Evolutionary conservation across 371 early-diverging fungal species (phyloP).

Genomic region (Actinomortierella ambigua): DNA sequence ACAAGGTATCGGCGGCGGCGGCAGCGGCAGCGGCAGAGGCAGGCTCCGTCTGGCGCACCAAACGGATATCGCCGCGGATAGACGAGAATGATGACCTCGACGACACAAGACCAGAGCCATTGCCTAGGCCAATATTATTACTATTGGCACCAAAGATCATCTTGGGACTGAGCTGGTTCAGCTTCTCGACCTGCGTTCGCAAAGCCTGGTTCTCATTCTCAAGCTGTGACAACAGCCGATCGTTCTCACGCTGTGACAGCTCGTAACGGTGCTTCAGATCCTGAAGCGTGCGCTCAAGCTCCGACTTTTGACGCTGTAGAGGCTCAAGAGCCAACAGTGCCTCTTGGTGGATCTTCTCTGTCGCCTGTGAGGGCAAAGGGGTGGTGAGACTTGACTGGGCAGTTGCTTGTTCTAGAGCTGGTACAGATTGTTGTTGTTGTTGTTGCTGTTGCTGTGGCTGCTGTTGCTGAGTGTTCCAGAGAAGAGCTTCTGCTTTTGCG

Average conservation of each 20-base stretch:
- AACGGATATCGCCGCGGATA: no score
- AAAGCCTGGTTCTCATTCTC: slow-evolving; percentile 32
- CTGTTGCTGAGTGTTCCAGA: no score
- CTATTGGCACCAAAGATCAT: no score
- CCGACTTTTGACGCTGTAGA: slow-evolving; percentile 27
- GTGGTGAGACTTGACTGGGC: background rate
- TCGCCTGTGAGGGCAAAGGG: slow-evolving; percentile 4
- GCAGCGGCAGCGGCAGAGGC: no score
- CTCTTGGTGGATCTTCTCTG: slow-evolving; percentile 31
- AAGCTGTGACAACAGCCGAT: slow-evolving; percentile 21
- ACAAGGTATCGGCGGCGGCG: no score
- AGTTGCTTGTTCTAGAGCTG: background rate
- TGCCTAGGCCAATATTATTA: no score
- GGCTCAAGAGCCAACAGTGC: slow-evolving; percentile 34
- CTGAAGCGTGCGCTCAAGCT: slow-evolving; percentile 28
- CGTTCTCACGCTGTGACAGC: slow-evolving; percentile 34
- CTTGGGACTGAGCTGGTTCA: slow-evolving; percentile 35
- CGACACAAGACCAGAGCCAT: no score
- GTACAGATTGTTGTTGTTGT: no score
- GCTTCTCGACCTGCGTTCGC: slow-evolving; percentile 11
- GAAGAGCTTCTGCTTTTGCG: slow-evolving; percentile 33
- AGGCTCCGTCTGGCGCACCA: no score
- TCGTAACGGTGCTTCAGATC: slow-evolving; percentile 42
- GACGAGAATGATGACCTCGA: no score
- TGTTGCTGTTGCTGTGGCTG: no score